A percentile compares a stretch with the other conserved stretches of the same genome.
These are phyloP conservation scores for Vachellia collinsii DNA, from an alignment of 306 rosid genomes.

Conservation along the genomic window DNA sequence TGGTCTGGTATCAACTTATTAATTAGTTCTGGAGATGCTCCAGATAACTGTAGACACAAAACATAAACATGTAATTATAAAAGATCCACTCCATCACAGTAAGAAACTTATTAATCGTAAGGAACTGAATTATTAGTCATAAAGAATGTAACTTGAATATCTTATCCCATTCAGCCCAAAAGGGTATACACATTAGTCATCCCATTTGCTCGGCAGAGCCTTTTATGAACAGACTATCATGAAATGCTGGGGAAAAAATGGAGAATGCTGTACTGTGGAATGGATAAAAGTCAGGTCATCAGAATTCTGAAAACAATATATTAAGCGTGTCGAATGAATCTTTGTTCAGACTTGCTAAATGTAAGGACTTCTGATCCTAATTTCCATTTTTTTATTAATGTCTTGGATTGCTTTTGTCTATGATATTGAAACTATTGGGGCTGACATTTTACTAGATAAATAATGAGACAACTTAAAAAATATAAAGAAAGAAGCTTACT, in stretches of 20 bases:
- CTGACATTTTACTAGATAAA: neutral
- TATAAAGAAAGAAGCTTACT: conserved; percentile 50
- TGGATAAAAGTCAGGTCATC: neutral
- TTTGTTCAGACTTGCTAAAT: neutral
- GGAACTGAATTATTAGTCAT: conserved; percentile 10
- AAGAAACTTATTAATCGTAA: neutral
- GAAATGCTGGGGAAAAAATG: neutral
- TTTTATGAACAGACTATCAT: neutral
- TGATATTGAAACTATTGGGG: neutral
- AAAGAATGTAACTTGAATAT: neutral
- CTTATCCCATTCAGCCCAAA: neutral
- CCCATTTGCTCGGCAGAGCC: neutral
- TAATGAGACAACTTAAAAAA: neutral
- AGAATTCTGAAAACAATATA: conserved; percentile 2
- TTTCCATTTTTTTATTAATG: neutral
- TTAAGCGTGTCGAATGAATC: neutral
- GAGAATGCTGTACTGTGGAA: neutral
- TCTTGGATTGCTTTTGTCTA: neutral
- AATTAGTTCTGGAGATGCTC: conserved; percentile 83
- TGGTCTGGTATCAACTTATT: conserved; percentile 88
- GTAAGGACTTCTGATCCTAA: neutral
- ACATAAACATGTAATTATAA: neutral
- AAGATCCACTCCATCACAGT: neutral
- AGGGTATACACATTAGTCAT: neutral
- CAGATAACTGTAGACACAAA: conserved; percentile 59